Evolutionary conservation across 139 green algal genomes (phyloP), one percentile per base, ranked within the genome.

Genomic region (Desmodesmus armatus): DNA sequence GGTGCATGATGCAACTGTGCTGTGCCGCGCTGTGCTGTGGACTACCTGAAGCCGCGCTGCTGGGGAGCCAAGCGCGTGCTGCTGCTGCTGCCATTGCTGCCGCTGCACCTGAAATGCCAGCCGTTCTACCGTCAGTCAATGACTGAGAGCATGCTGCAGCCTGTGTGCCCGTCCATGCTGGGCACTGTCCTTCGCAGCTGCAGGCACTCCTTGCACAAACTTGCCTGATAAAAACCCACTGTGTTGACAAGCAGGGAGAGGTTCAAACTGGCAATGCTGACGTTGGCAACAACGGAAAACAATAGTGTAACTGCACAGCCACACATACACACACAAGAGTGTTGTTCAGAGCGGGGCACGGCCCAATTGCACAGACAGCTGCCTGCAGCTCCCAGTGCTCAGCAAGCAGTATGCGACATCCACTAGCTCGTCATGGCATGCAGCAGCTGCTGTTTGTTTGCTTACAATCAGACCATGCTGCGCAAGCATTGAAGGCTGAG

Each of bases 211-310:
- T 55, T 55, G 47, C 47, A 55, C 71, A 90, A 87, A 29, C 75
- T n/a, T 35, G 92, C 89, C 86, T 95, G 92, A 72, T 95, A 96
- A 44, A 95, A 94, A 0, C 90, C 90, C 3, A 95, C 92, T 23
- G 87, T 87, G 74, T 95, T 95, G 2, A 94, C 62, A 25, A 94
- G 89, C 39, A 95, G 78, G 0, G 88, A 93, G 0, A 94, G 79
- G 70, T 95, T 95, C 1, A 95, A 43, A 29, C 80, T 88, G 19
- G 89, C 87, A 67, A 95, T 94, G 58, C 90, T 94, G 2, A 90
- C 58, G 75, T 87, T 83, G 27, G 91, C 92, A 3, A 93, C 76
- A 0, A 91, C 51, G 2, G 91, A 87, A 67, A 95, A 94, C 17
- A 87, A 80, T 3, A 94, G 25, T 7, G 69, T 90, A 13, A 93